A percentile compares a stretch with the other conserved stretches of the same genome.
These are phyloP conservation scores for Fraxinus floribunda DNA, from an alignment of 305 asterid species.

Conservation along the genomic window DNA sequence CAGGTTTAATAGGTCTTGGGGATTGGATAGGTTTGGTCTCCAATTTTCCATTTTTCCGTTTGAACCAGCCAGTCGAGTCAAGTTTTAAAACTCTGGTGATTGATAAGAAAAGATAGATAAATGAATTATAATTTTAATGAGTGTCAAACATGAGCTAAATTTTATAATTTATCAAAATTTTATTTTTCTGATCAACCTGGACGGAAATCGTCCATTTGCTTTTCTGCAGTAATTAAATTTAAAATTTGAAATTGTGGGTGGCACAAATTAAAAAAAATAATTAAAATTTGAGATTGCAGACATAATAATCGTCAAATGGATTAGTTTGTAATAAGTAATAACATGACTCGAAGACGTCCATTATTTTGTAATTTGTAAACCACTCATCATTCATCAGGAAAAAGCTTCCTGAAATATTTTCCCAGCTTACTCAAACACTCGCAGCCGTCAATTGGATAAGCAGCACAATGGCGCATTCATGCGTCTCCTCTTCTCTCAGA, in stretches of 20 bases:
- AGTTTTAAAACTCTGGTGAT: too few relatives aligned
- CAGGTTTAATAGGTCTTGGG: too few relatives aligned
- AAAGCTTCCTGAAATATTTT: neutral
- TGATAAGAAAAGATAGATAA: too few relatives aligned
- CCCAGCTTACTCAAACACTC: neutral
- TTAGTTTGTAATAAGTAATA: neutral
- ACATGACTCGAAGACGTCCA: neutral
- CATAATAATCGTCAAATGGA: neutral
- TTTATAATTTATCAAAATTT: too few relatives aligned
- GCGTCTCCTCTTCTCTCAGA: constrained; percentile 51
- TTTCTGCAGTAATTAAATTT: neutral
- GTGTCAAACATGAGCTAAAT: too few relatives aligned
- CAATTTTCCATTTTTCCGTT: too few relatives aligned
- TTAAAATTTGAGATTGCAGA: neutral
- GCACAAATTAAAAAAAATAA: neutral
- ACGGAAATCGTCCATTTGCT: too few relatives aligned
- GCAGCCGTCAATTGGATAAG: constrained; percentile 37
- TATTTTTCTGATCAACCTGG: neutral
- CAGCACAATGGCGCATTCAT: constrained; percentile 63
- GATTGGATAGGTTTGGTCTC: too few relatives aligned
- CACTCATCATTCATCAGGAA: neutral
- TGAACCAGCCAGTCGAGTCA: too few relatives aligned
- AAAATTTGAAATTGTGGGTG: neutral
- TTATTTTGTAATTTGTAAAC: neutral
- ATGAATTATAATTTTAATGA: too few relatives aligned